These are phyloP conservation scores for Strigomonas culicis DNA, from an alignment of 208 protist species.

Conservation along the genomic window DNA sequence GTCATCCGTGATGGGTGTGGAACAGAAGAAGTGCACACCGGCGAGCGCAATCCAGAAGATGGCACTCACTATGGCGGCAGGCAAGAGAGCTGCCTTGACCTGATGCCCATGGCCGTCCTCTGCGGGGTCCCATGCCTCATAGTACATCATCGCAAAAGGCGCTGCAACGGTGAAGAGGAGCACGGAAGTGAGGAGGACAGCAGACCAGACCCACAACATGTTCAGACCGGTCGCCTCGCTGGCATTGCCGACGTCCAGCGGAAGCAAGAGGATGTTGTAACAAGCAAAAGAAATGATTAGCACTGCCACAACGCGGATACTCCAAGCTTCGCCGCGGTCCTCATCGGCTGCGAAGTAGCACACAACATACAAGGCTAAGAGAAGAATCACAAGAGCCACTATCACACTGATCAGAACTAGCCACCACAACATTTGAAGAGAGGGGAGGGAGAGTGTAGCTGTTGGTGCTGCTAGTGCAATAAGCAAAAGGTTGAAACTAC, in stretches of 20 bases:
- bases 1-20: no score
- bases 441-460: no score
- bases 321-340: slow-evolving; percentile 7
- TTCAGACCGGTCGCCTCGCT: slow-evolving; percentile 20
- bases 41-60: slow-evolving; percentile 16
- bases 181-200: slow-evolving; percentile 19
- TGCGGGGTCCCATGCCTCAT: slow-evolving; percentile 81
- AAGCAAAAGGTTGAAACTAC: no score
- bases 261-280: slow-evolving; percentile 86
- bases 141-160: slow-evolving; percentile 86
- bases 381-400: not conserved
- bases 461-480: no score
- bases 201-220: slow-evolving; percentile 24
- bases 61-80: slow-evolving; percentile 11
- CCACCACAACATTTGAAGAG: no score
- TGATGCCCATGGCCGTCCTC: slow-evolving; percentile 16
- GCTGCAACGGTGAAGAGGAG: slow-evolving; percentile 52
- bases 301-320: not conserved
- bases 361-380: slow-evolving; percentile 5
- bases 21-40: no score
- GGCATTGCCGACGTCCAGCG: slow-evolving; percentile 85
- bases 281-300: slow-evolving; percentile 10
- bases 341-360: slow-evolving; percentile 29
- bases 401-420: no score
- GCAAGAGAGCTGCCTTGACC: slow-evolving; percentile 15